phyloP scores from a whole-genome alignment of 495 filamentous ascomycete genomes.

The Penicilliopsis zonata region DNA sequence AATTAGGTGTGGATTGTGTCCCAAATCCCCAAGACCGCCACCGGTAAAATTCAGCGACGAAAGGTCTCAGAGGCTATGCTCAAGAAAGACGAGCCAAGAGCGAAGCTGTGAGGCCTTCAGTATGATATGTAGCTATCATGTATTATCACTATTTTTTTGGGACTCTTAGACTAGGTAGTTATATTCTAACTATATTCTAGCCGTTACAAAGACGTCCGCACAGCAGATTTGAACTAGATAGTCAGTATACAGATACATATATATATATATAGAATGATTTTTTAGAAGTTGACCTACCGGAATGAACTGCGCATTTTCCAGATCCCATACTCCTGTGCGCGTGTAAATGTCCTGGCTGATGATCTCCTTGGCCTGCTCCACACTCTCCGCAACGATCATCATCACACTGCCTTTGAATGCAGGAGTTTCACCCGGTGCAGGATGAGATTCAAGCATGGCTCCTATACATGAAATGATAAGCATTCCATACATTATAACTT shows the following conservation, averaged over 20 bases:
- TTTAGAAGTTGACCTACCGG: conserved; percentile 35
- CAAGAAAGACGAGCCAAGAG: conserved; percentile 32
- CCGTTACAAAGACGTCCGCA: conserved; percentile 17
- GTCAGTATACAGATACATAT: no score
- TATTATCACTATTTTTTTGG: no score
- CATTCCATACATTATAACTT: no score
- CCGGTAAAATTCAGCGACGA: conserved; percentile 72
- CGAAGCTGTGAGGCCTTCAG: conserved; percentile 18
- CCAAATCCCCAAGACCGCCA: conserved; percentile 81
- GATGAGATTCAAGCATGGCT: conserved; percentile 56
- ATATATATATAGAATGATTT: no score
- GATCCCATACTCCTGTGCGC: conserved; percentile 68
- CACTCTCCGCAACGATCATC: conserved; percentile 46
- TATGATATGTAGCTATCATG: background rate
- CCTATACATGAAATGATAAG: no score
- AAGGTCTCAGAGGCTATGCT: conserved; percentile 72
- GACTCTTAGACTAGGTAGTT: no score
- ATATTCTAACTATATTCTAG: no score
- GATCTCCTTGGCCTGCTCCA: conserved; percentile 54
- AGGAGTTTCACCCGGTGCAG: conserved; percentile 47
- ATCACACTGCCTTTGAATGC: conserved; percentile 62
- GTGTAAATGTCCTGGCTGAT: conserved; percentile 65
- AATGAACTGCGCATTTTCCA: conserved; percentile 51
- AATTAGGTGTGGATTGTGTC: conserved; percentile 61
- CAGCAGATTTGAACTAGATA: conserved; percentile 27